These are phyloP conservation scores for Exophiala sp. DNA, from an alignment of 2,329 filamentous ascomycete genomes.

Conservation along the genomic window DNA sequence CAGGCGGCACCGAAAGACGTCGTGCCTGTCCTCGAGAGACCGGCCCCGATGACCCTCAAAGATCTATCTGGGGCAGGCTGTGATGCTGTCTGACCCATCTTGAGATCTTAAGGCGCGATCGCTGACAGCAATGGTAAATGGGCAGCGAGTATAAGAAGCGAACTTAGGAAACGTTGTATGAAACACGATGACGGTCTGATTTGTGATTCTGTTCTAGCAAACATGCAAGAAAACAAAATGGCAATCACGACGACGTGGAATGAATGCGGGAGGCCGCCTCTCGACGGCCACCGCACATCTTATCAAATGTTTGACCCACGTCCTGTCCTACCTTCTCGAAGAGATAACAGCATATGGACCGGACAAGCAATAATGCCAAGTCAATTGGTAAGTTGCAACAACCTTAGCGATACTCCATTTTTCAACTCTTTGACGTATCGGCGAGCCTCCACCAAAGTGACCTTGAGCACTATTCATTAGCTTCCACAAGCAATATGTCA, in stretches of 20 bases:
- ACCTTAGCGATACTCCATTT: neutral
- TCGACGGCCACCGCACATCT: too few relatives aligned
- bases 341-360: neutral
- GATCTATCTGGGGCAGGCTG: slow-evolving; percentile 21
- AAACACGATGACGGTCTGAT: too few relatives aligned
- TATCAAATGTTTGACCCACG: too few relatives aligned
- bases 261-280: too few relatives aligned
- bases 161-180: too few relatives aligned
- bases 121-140: neutral
- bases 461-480: neutral
- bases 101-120: neutral
- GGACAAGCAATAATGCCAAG: neutral
- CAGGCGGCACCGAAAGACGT: slow-evolving; percentile 50
- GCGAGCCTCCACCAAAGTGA: neutral
- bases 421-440: neutral
- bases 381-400: neutral
- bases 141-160: too few relatives aligned
- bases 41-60: slow-evolving; percentile 26
- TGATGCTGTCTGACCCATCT: slow-evolving; percentile 27
- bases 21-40: slow-evolving; percentile 46
- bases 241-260: too few relatives aligned
- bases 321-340: neutral
- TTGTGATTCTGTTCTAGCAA: too few relatives aligned
- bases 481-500: neutral
- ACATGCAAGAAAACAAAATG: too few relatives aligned